Evolutionary conservation across 768 basidiomycete species (phyloP).

Genomic region (Tylopilus intermedius): DNA sequence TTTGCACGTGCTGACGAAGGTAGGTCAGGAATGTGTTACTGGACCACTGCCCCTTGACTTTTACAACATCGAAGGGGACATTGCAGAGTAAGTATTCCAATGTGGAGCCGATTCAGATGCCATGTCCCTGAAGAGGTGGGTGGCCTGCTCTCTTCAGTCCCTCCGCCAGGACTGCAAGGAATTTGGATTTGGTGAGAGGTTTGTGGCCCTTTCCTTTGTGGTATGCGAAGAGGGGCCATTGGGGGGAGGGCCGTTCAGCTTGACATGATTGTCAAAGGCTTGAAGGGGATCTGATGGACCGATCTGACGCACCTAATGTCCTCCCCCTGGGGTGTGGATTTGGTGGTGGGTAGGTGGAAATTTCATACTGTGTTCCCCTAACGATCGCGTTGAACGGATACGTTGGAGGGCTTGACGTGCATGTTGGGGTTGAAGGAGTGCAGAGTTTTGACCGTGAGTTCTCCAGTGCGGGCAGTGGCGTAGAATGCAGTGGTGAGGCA

Average conservation of each 20-base stretch:
- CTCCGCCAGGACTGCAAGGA: too few species aligned
- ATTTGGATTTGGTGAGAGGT: too few species aligned
- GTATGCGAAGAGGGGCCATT: too few species aligned
- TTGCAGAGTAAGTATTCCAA: background rate
- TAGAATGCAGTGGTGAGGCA: background rate
- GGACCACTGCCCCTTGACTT: background rate
- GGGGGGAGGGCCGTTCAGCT: too few species aligned
- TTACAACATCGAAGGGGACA: too few species aligned
- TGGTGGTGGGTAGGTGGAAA: background rate
- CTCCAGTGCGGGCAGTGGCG: background rate
- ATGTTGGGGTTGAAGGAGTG: background rate
- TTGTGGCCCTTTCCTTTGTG: too few species aligned
- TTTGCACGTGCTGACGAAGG: too few species aligned
- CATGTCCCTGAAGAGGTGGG: background rate
- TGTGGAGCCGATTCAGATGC: background rate
- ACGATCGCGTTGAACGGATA: background rate
- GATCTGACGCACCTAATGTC: too few species aligned
- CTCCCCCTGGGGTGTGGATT: background rate
- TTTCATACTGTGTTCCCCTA: background rate
- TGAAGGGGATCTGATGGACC: too few species aligned
- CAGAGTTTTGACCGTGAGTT: background rate
- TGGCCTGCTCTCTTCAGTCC: accelerated
- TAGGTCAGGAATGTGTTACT: too few species aligned
- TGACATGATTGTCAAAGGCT: too few species aligned
- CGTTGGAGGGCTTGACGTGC: background rate